phyloP scores from a whole-genome alignment of 305 asterid species.

The Ruellia speciosa region DNA sequence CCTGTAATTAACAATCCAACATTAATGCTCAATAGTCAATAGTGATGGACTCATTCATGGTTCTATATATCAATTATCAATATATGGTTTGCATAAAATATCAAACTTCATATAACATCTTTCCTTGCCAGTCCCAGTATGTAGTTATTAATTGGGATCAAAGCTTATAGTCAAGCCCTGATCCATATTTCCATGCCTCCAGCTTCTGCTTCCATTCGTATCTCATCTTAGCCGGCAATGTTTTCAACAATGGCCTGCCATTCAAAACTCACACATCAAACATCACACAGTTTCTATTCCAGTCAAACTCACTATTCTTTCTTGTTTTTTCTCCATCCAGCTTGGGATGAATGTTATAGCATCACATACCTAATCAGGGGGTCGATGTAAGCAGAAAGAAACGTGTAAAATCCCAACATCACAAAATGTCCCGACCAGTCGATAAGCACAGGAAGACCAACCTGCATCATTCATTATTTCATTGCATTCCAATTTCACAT shows the following conservation, averaged over 20 bases:
- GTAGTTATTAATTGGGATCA: too few relatives aligned
- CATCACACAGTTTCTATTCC: too few relatives aligned
- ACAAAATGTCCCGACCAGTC: constrained; percentile 83
- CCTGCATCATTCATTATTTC: constrained; percentile 32
- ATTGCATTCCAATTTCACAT: neutral
- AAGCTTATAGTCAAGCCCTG: constrained; percentile 73
- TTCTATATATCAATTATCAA: too few relatives aligned
- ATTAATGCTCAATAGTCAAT: too few relatives aligned
- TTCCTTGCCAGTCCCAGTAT: too few relatives aligned
- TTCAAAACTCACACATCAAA: neutral
- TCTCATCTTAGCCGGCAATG: constrained; percentile 48
- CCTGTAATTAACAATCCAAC: too few relatives aligned
- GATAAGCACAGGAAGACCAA: constrained; percentile 62
- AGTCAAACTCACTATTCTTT: too few relatives aligned
- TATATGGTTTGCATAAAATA: too few relatives aligned
- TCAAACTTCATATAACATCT: too few relatives aligned
- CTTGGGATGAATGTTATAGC: neutral
- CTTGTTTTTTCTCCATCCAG: too few relatives aligned
- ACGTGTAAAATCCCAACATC: constrained; percentile 79
- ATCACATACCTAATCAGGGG: constrained; percentile 56
- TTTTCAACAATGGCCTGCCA: constrained; percentile 49
- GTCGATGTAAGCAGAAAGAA: constrained; percentile 64
- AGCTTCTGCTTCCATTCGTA: constrained; percentile 69
- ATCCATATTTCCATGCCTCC: constrained; percentile 95
- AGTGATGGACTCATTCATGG: too few relatives aligned